Conservation (phyloP, 257 asterid genomes). For the Lycium ferocissimum region DNA sequence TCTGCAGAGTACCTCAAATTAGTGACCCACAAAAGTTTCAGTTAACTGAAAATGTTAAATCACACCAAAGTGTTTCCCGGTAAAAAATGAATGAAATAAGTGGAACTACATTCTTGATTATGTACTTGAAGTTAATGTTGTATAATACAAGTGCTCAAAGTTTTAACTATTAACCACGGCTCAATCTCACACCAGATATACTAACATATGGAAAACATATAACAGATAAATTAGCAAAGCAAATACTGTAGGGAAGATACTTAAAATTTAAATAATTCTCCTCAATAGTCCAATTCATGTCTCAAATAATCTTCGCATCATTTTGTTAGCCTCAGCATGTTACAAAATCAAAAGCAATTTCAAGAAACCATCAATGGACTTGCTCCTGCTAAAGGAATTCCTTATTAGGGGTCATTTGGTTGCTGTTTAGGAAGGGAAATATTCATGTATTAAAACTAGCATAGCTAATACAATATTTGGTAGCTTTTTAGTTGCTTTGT, state of each 20-base stretch:
- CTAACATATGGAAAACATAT: not conserved
- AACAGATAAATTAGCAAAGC: not conserved
- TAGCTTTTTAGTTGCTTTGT: no score
- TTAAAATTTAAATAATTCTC: not conserved
- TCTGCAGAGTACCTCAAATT: constrained; percentile 55
- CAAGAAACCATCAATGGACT: not conserved
- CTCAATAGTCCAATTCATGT: not conserved
- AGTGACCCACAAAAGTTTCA: constrained; percentile 29
- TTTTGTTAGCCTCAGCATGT: not conserved
- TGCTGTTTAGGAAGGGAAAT: no score
- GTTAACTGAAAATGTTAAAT: constrained; percentile 12
- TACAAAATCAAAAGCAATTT: constrained; percentile 12
- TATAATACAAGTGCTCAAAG: not conserved
- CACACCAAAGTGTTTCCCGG: not conserved
- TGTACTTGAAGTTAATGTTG: not conserved
- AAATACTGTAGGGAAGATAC: not conserved
- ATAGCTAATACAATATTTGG: no score
- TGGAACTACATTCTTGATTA: not conserved
- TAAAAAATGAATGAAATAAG: constrained; percentile 14
- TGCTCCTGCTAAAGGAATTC: not conserved
- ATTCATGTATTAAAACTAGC: no score
- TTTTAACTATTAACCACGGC: not conserved
- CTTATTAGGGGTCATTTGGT: not conserved
- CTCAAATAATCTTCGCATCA: constrained; percentile 1
- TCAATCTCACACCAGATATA: not conserved